Evolutionary conservation across 768 basidiomycete species (phyloP).

Genomic region (Pisolithus sp.): DNA sequence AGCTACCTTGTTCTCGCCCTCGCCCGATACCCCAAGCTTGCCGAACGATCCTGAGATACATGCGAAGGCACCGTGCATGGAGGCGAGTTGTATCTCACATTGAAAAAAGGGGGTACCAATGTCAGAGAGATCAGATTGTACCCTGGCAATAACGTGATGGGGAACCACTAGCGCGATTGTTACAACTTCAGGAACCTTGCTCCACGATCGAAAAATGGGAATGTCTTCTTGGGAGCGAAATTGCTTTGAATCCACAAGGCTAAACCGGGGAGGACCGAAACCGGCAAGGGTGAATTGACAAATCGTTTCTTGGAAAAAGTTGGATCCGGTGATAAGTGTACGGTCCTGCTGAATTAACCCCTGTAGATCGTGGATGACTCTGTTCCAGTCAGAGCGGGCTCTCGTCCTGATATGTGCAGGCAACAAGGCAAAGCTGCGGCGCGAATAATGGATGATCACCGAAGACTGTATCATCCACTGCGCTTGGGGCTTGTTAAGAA

Average conservation of each 20-base stretch:
- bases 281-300: constrained; percentile 37
- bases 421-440: constrained; percentile 43
- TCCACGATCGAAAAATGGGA: constrained; percentile 26
- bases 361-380: constrained; percentile 32
- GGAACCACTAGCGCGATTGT: constrained; percentile 30
- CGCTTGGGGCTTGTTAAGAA: neutral
- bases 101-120: constrained; percentile 18
- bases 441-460: constrained; percentile 37
- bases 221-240: constrained; percentile 3
- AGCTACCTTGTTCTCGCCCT: constrained; percentile 13
- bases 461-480: constrained; percentile 3
- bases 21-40: constrained; percentile 11
- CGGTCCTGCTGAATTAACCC: constrained; percentile 6
- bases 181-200: constrained; percentile 23
- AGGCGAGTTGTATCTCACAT: constrained; percentile 15
- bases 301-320: constrained; percentile 42
- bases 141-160: constrained; percentile 13
- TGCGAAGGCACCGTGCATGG: constrained; percentile 4
- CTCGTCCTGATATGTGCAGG: constrained; percentile 35
- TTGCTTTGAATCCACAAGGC: constrained; percentile 3
- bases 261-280: constrained; percentile 14
- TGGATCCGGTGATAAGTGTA: constrained; percentile 19
- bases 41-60: constrained; percentile 18
- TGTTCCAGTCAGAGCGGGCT: constrained; percentile 36
- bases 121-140: constrained; percentile 20